A percentile compares a stretch with the other conserved stretches of the same genome.
Conservation (phyloP, 768 basidiomycete species). For the Paxillus involutus region DNA sequence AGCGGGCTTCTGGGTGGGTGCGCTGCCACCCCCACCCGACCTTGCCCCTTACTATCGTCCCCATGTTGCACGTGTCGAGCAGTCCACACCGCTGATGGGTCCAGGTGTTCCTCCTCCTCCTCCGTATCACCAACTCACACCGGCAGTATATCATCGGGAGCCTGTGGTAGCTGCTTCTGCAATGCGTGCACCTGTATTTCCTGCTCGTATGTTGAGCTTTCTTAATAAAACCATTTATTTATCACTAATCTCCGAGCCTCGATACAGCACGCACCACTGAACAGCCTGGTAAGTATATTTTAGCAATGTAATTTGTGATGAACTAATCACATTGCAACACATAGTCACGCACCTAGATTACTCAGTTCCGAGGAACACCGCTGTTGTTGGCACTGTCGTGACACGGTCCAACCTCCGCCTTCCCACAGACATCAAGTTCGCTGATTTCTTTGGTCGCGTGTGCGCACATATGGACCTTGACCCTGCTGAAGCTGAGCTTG, state of each 20-base stretch:
- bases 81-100: too few relatives aligned
- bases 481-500: neutral
- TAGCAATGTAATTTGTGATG: neutral
- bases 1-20: too few relatives aligned
- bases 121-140: neutral
- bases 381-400: neutral
- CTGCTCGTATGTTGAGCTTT: neutral
- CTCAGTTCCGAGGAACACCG: neutral
- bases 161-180: neutral
- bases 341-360: neutral
- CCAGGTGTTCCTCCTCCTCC: too few relatives aligned
- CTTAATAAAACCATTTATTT: neutral
- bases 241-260: neutral
- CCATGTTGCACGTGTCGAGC: too few relatives aligned
- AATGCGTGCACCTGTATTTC: neutral
- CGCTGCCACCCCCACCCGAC: too few relatives aligned
- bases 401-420: neutral
- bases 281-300: neutral
- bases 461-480: neutral
- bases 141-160: neutral
- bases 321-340: neutral
- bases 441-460: neutral
- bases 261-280: neutral
- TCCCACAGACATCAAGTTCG: neutral
- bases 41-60: too few relatives aligned